These are phyloP conservation scores for Gaeumannomyces tritici DNA, from an alignment of 2,329 filamentous ascomycete species.

Conservation along the genomic window DNA sequence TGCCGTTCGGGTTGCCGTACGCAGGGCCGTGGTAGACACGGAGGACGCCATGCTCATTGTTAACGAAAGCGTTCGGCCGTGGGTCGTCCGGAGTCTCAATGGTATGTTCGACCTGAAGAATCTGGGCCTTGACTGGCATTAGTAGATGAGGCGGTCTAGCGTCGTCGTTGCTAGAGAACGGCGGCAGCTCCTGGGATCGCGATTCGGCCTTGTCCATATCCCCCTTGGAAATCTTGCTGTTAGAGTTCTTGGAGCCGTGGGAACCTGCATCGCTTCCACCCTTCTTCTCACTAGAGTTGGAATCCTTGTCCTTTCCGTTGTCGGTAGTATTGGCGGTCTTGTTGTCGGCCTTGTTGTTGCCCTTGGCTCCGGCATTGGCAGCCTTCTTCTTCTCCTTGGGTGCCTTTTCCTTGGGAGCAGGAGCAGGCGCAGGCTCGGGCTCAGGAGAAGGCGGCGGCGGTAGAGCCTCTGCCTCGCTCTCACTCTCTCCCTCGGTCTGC, in stretches of 20 bases:
- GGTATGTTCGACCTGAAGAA: constrained; percentile 46
- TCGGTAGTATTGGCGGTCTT: constrained; percentile 1
- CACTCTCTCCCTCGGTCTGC: constrained; percentile 6
- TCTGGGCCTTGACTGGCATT: constrained; percentile 34
- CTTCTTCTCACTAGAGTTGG: not conserved
- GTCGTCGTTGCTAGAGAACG: constrained; percentile 16
- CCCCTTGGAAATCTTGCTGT: constrained; percentile 4
- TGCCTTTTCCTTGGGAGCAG: constrained; percentile 2
- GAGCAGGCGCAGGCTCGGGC: not conserved
- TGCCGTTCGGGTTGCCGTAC: constrained; percentile 40
- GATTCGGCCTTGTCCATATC: not conserved
- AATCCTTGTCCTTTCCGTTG: not conserved
- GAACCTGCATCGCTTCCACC: not conserved
- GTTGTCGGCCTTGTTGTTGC: constrained; percentile 5
- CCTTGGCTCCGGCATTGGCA: constrained; percentile 1
- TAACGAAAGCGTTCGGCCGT: constrained; percentile 49
- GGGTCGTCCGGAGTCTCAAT: constrained; percentile 43
- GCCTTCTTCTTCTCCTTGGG: constrained; percentile 5
- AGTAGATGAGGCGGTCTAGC: constrained; percentile 33
- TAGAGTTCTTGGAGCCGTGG: constrained; percentile 4
- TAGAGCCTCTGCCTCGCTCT: constrained; percentile 9
- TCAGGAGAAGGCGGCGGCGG: constrained; percentile 6
- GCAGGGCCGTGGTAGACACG: constrained; percentile 48
- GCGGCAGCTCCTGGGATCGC: constrained; percentile 7
- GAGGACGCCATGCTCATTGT: constrained; percentile 39